Evolutionary conservation across 306 rosid species (phyloP).

Genomic region (Citrullus mucosospermus): DNA sequence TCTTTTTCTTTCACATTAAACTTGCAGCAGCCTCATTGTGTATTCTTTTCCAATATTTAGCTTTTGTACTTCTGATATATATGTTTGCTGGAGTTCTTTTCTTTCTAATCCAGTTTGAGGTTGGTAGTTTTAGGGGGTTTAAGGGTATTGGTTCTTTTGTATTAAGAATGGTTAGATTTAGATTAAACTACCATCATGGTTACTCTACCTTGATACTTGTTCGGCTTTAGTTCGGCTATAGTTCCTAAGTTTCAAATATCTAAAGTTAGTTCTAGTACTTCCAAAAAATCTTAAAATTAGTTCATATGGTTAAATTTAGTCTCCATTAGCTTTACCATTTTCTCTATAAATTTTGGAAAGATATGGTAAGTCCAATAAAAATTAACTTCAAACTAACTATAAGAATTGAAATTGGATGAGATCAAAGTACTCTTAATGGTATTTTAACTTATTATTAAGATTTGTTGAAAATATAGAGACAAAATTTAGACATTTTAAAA

Average conservation of each 20-base stretch:
- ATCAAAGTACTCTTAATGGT: no score
- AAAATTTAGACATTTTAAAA: no score
- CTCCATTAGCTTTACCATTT: not conserved
- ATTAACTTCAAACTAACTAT: no score
- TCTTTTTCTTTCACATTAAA: no score
- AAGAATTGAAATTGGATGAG: no score
- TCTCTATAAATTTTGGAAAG: no score
- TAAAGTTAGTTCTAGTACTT: not conserved
- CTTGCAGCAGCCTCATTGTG: not conserved
- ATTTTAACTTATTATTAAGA: no score
- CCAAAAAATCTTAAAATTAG: no score
- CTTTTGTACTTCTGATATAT: not conserved
- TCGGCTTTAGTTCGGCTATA: no score
- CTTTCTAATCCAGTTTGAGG: not conserved
- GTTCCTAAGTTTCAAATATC: not conserved
- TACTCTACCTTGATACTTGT: not conserved
- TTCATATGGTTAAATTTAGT: not conserved
- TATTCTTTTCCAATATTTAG: not conserved
- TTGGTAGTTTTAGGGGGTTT: not conserved
- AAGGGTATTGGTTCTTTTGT: not conserved
- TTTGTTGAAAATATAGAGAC: no score
- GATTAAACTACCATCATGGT: not conserved
- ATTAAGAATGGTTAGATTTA: not conserved
- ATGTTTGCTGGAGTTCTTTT: not conserved
- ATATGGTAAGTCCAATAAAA: no score